Evolutionary conservation across 2,329 filamentous ascomycete species (phyloP).

Genomic region (Colletotrichum acutatum): DNA sequence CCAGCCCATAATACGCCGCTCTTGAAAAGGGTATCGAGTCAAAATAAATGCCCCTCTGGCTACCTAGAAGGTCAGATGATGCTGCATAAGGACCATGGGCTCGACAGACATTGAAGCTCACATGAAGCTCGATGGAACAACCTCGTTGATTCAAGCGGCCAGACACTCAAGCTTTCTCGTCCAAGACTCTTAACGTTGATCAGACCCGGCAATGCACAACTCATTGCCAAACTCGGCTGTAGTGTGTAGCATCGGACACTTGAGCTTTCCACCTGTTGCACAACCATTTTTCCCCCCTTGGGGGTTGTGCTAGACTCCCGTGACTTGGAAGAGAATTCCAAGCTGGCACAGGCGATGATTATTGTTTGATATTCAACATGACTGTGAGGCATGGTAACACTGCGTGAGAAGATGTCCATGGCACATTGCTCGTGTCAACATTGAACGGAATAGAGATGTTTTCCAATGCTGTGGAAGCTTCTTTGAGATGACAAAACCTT

Average conservation of each 20-base stretch:
- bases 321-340: not conserved
- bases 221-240: not conserved
- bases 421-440: not conserved
- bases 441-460: not conserved
- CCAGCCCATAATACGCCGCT: not conserved
- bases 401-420: not conserved
- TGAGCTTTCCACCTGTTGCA: not conserved
- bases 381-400: not conserved
- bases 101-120: not conserved
- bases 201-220: not conserved
- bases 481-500: not conserved
- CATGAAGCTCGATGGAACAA: not conserved
- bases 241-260: not conserved
- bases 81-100: not conserved
- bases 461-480: not conserved
- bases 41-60: not conserved
- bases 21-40: not conserved
- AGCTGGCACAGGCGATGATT: not conserved
- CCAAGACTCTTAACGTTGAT: not conserved
- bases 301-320: not conserved
- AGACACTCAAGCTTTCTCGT: not conserved
- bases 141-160: not conserved
- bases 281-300: not conserved
- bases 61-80: not conserved
- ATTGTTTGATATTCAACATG: not conserved